Percentiles rank a stretch among this genome's conserved stretches.
Conservation (phyloP, 495 filamentous ascomycete species). For the Glutinoglossum americanum region DNA sequence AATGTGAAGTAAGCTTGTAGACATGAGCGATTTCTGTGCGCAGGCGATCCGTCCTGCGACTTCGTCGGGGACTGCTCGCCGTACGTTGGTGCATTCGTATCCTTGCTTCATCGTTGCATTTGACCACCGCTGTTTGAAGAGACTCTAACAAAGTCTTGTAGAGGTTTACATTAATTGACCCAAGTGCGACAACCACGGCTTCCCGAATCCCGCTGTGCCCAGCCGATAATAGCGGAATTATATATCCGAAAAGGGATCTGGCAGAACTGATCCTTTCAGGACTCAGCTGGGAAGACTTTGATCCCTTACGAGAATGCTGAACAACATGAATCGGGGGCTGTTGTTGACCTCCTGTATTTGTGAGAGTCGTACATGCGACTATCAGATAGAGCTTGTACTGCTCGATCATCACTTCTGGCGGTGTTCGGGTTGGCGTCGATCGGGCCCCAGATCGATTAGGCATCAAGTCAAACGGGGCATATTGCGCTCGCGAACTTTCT, state of each 20-base stretch:
- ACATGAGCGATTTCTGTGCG: slow-evolving; percentile 90
- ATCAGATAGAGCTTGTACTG: slow-evolving; percentile 98
- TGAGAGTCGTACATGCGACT: slow-evolving; percentile 89
- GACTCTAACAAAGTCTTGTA: slow-evolving; percentile 84
- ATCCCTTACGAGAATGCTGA: slow-evolving; percentile 72
- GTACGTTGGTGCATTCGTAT: slow-evolving; percentile 64
- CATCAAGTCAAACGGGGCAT: slow-evolving; percentile 32
- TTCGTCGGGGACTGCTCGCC: slow-evolving; percentile 52
- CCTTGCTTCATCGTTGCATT: slow-evolving; percentile 74
- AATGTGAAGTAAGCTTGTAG: slow-evolving; percentile 83
- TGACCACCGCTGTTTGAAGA: slow-evolving; percentile 58
- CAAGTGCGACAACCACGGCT: slow-evolving; percentile 78
- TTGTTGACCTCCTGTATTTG: slow-evolving; percentile 51
- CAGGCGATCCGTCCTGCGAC: slow-evolving; percentile 59
- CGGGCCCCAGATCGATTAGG: slow-evolving; percentile 21
- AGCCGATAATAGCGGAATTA: slow-evolving; percentile 68
- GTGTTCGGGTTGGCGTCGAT: slow-evolving; percentile 37
- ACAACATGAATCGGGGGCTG: slow-evolving; percentile 33
- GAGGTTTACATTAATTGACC: slow-evolving; percentile 88
- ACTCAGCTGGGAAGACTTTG: slow-evolving; percentile 39
- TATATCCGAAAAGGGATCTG: slow-evolving; percentile 64
- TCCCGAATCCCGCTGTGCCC: slow-evolving; percentile 58
- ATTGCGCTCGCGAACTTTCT: slow-evolving; percentile 42
- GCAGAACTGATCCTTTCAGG: slow-evolving; percentile 77
- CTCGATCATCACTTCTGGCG: slow-evolving; percentile 75